phyloP scores from a whole-genome alignment of 2,329 filamentous ascomycete genomes.

The Colletotrichum aenigma region DNA sequence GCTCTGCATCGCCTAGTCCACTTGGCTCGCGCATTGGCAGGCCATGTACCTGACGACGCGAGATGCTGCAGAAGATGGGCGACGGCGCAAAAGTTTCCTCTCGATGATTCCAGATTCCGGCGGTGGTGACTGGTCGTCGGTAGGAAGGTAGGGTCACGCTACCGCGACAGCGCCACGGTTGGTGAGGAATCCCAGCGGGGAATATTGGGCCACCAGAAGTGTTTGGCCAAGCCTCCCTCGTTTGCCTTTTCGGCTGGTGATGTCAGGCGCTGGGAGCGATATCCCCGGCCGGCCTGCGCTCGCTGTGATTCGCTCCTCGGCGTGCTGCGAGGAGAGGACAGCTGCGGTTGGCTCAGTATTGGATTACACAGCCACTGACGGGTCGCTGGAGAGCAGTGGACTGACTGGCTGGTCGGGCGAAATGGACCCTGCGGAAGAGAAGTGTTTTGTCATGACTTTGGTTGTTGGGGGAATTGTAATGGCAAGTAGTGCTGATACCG shows the following conservation, averaged over 20 bases:
- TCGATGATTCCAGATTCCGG: not conserved
- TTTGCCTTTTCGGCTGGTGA: not conserved
- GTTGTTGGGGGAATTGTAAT: not conserved
- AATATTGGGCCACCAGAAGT: not conserved
- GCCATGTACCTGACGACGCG: not conserved
- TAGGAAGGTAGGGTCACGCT: not conserved
- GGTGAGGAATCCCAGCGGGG: not conserved
- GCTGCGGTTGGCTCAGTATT: not conserved
- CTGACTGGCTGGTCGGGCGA: not conserved
- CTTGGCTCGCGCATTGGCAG: not conserved
- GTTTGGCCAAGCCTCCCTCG: not conserved
- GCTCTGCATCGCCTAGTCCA: not conserved
- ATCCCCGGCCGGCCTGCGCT: not conserved
- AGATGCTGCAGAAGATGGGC: not conserved
- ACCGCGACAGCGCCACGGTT: constrained; percentile 1
- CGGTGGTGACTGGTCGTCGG: not conserved
- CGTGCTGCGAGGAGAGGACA: not conserved
- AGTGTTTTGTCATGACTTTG: not conserved
- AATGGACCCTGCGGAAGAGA: not conserved
- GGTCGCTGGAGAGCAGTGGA: not conserved
- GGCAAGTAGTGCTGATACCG: not conserved
- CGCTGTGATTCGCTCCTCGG: not conserved
- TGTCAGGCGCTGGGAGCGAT: constrained; percentile 2
- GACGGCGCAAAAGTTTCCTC: not conserved
- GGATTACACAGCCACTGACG: constrained; percentile 2